These are phyloP conservation scores for Sordariomycetes sp. DNA, from an alignment of 2,329 filamentous ascomycete species.

Conservation along the genomic window DNA sequence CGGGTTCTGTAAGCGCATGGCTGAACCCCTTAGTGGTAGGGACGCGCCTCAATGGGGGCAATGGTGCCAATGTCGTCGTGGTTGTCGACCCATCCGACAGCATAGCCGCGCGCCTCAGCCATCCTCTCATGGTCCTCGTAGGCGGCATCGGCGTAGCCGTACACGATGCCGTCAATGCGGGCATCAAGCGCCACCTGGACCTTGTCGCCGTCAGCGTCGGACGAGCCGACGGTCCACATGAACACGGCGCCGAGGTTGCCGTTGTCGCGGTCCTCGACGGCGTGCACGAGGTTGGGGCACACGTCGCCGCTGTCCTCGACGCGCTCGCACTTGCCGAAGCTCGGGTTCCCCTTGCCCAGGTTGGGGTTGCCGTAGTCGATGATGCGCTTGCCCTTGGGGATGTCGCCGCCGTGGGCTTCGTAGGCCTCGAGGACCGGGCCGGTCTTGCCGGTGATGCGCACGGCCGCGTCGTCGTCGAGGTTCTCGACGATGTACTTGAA, in stretches of 20 bases:
- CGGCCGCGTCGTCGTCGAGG: background rate
- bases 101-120: background rate
- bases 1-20: no score
- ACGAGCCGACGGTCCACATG: background rate
- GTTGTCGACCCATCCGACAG: background rate
- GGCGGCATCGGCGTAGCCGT: background rate
- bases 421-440: background rate
- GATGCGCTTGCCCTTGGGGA: background rate
- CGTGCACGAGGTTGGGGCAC: background rate
- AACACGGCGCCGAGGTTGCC: background rate
- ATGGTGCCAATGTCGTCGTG: background rate
- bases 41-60: no score
- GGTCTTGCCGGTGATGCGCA: background rate
- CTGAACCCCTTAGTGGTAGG: no score
- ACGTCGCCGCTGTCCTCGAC: background rate
- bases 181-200: background rate
- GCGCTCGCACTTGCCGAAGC: background rate
- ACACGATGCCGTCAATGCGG: background rate
- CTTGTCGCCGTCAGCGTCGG: background rate
- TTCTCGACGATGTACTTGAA: background rate
- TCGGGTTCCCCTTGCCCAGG: background rate
- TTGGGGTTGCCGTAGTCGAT: background rate
- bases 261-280: background rate
- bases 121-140: background rate
- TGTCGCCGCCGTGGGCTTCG: background rate